Percentiles rank a stretch among this genome's conserved stretches.
Evolutionary conservation across 2,329 filamentous ascomycete species (phyloP).

Genomic region (Aspergillus clavatus): DNA sequence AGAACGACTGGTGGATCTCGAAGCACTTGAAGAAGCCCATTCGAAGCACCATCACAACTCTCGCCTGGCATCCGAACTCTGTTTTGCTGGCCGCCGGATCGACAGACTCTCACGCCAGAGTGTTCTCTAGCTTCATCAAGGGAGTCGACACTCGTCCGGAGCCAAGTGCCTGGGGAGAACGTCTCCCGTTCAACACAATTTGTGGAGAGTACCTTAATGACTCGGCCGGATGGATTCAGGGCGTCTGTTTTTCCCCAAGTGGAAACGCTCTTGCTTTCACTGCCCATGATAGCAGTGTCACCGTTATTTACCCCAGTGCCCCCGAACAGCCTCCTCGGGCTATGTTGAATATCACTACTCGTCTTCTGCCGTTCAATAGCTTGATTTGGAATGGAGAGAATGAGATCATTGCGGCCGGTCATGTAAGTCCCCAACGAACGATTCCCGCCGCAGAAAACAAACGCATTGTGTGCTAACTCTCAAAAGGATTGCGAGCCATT

Average conservation of each 20-base stretch:
- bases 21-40: slow-evolving; percentile 99
- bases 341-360: slow-evolving; percentile 84
- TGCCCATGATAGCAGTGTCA: slow-evolving; percentile 93
- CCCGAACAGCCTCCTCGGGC: slow-evolving; percentile 86
- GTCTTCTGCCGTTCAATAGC: slow-evolving; percentile 86
- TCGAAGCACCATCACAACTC: slow-evolving; percentile 88
- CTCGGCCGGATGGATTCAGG: slow-evolving; percentile 94
- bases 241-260: slow-evolving; percentile 85
- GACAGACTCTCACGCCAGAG: slow-evolving; percentile 93
- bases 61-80: slow-evolving; percentile 96
- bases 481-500: slow-evolving; percentile 71
- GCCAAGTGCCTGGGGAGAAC: slow-evolving; percentile 86
- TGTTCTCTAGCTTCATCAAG: slow-evolving; percentile 95
- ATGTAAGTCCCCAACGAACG: slow-evolving; percentile 50
- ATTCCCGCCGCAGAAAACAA: not conserved
- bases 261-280: slow-evolving; percentile 92
- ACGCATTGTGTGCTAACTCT: not conserved
- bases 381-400: slow-evolving; percentile 87
- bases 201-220: slow-evolving; percentile 96
- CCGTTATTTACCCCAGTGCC: slow-evolving; percentile 87
- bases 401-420: slow-evolving; percentile 92
- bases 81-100: slow-evolving; percentile 90
- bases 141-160: slow-evolving; percentile 82
- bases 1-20: slow-evolving; percentile 99
- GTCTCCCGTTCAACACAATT: slow-evolving; percentile 95